Evolutionary conservation across 192 early-diverging fungal species (phyloP).

Genomic region (Coemansia sp.): DNA sequence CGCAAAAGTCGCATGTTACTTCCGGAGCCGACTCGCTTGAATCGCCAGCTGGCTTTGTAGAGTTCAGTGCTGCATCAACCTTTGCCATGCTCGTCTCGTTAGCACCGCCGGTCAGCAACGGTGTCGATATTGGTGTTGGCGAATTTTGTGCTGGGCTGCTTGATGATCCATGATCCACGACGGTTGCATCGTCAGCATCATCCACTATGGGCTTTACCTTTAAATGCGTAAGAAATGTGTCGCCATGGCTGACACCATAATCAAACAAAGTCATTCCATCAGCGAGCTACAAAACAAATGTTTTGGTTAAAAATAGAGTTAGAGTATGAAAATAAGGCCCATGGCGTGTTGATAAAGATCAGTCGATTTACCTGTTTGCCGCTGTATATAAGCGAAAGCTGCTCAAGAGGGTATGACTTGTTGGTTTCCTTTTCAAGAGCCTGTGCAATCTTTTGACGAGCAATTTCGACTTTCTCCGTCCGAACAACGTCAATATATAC

Average conservation of each 20-base stretch:
- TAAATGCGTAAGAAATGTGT: conserved; percentile 19
- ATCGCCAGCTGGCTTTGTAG: neutral
- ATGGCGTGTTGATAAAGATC: neutral
- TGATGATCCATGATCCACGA: neutral
- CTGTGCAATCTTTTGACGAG: neutral
- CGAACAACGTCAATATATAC: neutral
- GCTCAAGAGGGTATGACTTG: neutral
- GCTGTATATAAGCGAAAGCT: conserved; percentile 3
- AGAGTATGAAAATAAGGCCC: neutral
- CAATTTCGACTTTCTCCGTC: neutral
- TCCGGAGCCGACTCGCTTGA: neutral
- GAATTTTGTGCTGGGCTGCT: neutral
- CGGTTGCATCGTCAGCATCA: neutral
- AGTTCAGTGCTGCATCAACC: neutral
- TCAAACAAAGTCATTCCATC: conserved; percentile 47
- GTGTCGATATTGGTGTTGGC: neutral
- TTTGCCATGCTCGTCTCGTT: neutral
- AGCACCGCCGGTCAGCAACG: neutral
- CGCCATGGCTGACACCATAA: conserved; percentile 42
- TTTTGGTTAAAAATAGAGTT: neutral
- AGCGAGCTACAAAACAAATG: conserved; percentile 19
- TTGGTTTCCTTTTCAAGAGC: neutral
- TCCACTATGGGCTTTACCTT: conserved; percentile 5
- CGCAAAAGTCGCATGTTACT: conserved; percentile 41
- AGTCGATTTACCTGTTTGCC: neutral